These are phyloP conservation scores for Arabis alpina DNA, from an alignment of 345 rosid genomes.

Conservation along the genomic window DNA sequence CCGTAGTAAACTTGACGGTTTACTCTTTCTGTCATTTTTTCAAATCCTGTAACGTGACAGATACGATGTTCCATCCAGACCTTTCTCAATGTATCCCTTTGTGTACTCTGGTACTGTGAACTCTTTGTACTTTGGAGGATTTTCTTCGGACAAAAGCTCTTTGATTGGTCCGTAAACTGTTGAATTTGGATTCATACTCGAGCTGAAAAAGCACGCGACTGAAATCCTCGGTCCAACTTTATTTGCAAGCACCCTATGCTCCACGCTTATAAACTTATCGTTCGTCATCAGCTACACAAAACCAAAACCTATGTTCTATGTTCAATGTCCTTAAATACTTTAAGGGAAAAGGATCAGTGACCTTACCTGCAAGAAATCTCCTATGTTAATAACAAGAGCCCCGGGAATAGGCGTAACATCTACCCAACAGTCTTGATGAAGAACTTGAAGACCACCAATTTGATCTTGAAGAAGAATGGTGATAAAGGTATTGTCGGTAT, in stretches of 20 bases:
- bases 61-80: constrained; percentile 40
- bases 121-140: constrained; percentile 45
- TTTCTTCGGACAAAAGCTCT: constrained; percentile 50
- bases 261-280: constrained; percentile 46
- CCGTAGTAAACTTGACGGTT: too few species aligned
- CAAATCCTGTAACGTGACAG: constrained; percentile 35
- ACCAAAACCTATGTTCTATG: constrained; percentile 8
- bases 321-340: constrained; percentile 2
- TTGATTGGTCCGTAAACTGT: constrained; percentile 50
- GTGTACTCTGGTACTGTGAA: constrained; percentile 38
- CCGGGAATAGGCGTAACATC: constrained; percentile 45
- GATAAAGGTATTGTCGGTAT: constrained; percentile 43
- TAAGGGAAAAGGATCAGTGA: neutral
- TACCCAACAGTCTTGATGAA: constrained; percentile 49
- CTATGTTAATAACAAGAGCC: constrained; percentile 45
- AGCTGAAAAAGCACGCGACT: constrained; percentile 48
- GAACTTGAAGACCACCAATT: constrained; percentile 57
- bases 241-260: constrained; percentile 48
- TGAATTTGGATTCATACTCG: neutral
- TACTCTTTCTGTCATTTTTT: neutral
- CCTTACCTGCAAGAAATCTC: constrained; percentile 49
- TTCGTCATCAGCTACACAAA: constrained; percentile 45
- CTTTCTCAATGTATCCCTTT: constrained; percentile 34
- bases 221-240: constrained; percentile 45
- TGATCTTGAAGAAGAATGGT: constrained; percentile 56